Evolutionary conservation across 768 basidiomycete species (phyloP), one percentile per base, ranked within the genome.

Genomic region (Pluteus cervinus): DNA sequence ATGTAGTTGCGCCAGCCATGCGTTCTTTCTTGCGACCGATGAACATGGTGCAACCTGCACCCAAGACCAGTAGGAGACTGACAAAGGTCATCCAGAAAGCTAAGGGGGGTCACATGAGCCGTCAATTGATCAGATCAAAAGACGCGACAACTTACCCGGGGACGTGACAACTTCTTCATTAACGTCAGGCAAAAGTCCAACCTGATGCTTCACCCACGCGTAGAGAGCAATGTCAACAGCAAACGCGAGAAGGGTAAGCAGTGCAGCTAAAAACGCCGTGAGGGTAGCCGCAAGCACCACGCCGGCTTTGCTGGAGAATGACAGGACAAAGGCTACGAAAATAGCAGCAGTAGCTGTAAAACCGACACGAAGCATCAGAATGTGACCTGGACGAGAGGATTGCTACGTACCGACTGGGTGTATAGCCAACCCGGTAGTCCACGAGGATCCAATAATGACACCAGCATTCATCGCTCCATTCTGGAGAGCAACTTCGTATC

Each of bases 41-140:
- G 63, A 79, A 82, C 24, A 85, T 76, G 3, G 79, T 78, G 64
- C 74, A 73, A 36, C 81, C 81, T 12, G 74, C 81, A 39, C 85
- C 52, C 28, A 76, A 56, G 22, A 80, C 69, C 4, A 86, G 69
- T 45, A 86, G 60, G 52, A 87, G 60, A 9, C 77, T 56, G 14
- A 69, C 75, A 48, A 87, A 76, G 2, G 81, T 85, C 55, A 87
- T 54, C 85, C 85, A 87, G 56, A 86, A 86, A 6, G 72, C 83
- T 81, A 43, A 32, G 14, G 22, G 29, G 24, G 20, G 26, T 14
- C 29, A 33, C 22, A 25, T 23, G 25, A 29, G 22, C 21, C 16
- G 26, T 20, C 25, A 40, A 35, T 17, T 21, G 29, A 36, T 33
- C 23, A 24, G 24, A 42, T 43, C 20, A 43, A n/a, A n/a, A n/a